Percentiles rank a stretch among this genome's conserved stretches.
phyloP scores from a whole-genome alignment of 768 basidiomycete genomes.

The Hysterangium stoloniferum region DNA sequence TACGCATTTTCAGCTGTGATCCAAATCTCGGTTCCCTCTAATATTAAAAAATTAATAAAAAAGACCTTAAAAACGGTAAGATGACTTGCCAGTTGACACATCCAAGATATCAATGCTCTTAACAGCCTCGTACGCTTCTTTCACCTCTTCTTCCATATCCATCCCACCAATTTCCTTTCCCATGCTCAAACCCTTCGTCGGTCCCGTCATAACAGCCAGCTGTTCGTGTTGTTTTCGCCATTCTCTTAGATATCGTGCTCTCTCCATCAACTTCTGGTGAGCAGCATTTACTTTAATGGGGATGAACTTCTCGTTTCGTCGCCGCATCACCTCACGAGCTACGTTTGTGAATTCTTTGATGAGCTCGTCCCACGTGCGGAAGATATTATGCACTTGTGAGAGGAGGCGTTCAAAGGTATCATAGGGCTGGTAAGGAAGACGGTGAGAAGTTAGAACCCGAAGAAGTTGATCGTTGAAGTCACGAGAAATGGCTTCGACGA shows the following conservation, averaged over 20 bases:
- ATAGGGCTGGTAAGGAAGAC: constrained; percentile 90
- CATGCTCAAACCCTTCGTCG: constrained; percentile 74
- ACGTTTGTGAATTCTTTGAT: constrained; percentile 92
- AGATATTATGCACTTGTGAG: constrained; percentile 64
- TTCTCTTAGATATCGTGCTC: constrained; percentile 76
- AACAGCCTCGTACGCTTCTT: constrained; percentile 93
- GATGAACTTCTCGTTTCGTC: constrained; percentile 87
- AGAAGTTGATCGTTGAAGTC: constrained; percentile 96
- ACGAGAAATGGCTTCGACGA: constrained; percentile 95
- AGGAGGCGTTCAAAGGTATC: constrained; percentile 88
- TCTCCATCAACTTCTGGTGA: constrained; percentile 85
- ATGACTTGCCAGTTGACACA: constrained; percentile 73
- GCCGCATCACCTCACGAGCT: constrained; percentile 85
- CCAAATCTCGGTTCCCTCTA: constrained; percentile 98
- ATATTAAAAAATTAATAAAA: constrained; percentile 10
- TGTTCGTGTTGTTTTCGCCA: constrained; percentile 98
- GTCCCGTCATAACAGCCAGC: constrained; percentile 93
- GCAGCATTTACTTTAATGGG: constrained; percentile 92
- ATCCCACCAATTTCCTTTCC: constrained; percentile 79
- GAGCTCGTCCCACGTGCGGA: constrained; percentile 81
- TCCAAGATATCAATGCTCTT: constrained; percentile 96
- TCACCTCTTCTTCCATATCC: constrained; percentile 98
- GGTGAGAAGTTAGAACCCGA: constrained; percentile 83
- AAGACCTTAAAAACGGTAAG: background rate
- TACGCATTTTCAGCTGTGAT: constrained; percentile 95